Conservation (phyloP, 2,329 filamentous ascomycete genomes). For the Xylogone sp. region DNA sequence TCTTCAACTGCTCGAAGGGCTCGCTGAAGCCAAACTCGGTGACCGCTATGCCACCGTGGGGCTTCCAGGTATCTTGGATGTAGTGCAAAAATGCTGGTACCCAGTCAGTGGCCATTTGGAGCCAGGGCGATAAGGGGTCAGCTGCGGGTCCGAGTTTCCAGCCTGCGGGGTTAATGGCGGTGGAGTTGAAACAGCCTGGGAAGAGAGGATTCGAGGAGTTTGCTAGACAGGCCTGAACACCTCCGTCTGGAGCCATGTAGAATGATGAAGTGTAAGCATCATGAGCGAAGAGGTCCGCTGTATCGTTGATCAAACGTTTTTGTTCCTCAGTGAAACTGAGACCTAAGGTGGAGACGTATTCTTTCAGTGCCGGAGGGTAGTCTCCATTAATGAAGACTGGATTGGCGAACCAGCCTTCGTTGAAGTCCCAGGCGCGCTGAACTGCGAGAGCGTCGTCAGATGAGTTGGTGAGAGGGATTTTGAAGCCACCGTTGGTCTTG, state of each 20-base stretch:
- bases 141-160: constrained; percentile 1
- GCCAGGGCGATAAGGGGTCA: background rate
- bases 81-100: constrained; percentile 1
- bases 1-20: constrained; percentile 1
- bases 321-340: constrained; percentile 40
- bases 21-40: constrained; percentile 1
- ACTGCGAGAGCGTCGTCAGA: constrained; percentile 9
- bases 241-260: constrained; percentile 36
- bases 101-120: constrained; percentile 2
- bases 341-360: constrained; percentile 38
- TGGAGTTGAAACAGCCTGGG: background rate
- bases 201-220: constrained; percentile 13
- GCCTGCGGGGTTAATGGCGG: background rate
- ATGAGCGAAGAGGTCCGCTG: constrained; percentile 50
- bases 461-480: constrained; percentile 36
- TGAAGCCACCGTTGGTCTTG: constrained; percentile 34
- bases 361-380: constrained; percentile 42
- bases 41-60: background rate
- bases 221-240: constrained; percentile 29
- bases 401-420: constrained; percentile 42
- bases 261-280: constrained; percentile 54
- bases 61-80: constrained; percentile 3
- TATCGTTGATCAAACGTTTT: constrained; percentile 42
- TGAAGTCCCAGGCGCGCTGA: constrained; percentile 17
- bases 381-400: constrained; percentile 46